These are phyloP conservation scores for Isatis tinctoria DNA, from an alignment of 345 rosid genomes.

Conservation along the genomic window DNA sequence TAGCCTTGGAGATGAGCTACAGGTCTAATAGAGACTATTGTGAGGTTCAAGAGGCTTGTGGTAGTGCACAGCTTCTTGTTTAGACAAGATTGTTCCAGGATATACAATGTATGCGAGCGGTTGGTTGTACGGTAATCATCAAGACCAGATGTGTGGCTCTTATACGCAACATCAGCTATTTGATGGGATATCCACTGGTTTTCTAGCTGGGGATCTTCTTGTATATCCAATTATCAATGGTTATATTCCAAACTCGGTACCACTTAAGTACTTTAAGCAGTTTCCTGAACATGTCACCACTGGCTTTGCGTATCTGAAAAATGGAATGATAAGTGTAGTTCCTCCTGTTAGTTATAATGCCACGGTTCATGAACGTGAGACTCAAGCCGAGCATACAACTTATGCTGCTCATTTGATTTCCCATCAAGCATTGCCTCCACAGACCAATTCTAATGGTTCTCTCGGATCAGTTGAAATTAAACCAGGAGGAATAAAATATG, in stretches of 20 bases:
- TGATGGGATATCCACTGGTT: conserved; percentile 77
- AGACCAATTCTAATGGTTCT: conserved; percentile 23
- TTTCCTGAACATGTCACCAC: conserved; percentile 83
- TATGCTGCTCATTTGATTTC: conserved; percentile 26
- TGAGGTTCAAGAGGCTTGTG: conserved; percentile 45
- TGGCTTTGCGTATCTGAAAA: conserved; percentile 61
- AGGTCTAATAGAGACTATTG: conserved; percentile 55
- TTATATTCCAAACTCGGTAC: conserved; percentile 53
- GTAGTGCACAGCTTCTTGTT: conserved; percentile 33
- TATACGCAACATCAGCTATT: conserved; percentile 77
- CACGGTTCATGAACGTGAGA: conserved; percentile 26
- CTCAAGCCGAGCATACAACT: conserved; percentile 26
- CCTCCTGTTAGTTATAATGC: conserved; percentile 25
- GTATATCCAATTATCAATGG: conserved; percentile 78
- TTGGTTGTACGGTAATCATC: conserved; percentile 86
- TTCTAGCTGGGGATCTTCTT: conserved; percentile 80
- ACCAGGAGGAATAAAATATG: conserved; percentile 27
- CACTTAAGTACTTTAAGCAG: conserved; percentile 80
- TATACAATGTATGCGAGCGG: conserved; percentile 52
- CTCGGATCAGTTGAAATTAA: conserved; percentile 32
- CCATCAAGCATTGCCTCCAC: conserved; percentile 33
- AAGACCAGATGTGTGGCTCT: conserved; percentile 91
- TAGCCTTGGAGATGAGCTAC: conserved; percentile 48
- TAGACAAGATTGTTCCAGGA: conserved; percentile 39
- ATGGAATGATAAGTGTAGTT: conserved; percentile 29